phyloP scores from a whole-genome alignment of 1,284 basidiomycete species.

The Tetrapyrgos nigripes region DNA sequence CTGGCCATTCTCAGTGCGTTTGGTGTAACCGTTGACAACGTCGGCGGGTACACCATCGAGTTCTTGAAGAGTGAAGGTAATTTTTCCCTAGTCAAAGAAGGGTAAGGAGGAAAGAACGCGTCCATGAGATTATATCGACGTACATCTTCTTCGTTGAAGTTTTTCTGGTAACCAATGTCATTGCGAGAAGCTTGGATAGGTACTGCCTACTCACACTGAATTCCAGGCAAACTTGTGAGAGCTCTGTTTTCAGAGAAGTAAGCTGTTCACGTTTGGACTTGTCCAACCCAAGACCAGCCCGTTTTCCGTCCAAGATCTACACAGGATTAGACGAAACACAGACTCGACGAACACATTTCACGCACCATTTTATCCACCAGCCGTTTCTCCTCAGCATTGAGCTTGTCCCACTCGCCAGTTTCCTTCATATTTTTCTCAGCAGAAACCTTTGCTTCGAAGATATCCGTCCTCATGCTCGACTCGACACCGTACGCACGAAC shows the following conservation, averaged over 20 bases:
- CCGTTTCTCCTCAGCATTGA: conserved; percentile 71
- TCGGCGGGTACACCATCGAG: conserved; percentile 81
- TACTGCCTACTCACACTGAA: conserved; percentile 62
- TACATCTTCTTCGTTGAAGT: conserved; percentile 87
- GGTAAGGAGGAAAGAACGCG: conserved; percentile 9
- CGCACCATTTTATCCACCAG: conserved; percentile 75
- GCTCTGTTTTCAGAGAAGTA: conserved; percentile 67
- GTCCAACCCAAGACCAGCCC: conserved; percentile 76
- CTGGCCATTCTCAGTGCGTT: conserved; percentile 59
- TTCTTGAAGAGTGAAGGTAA: conserved; percentile 73
- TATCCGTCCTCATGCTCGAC: conserved; percentile 77
- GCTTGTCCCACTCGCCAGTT: conserved; percentile 59
- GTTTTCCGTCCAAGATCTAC: conserved; percentile 73
- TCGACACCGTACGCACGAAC: conserved; percentile 74
- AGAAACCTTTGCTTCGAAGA: conserved; percentile 72
- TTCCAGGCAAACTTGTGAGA: conserved; percentile 74
- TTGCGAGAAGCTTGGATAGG: neutral
- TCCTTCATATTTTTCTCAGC: conserved; percentile 72
- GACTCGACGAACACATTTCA: neutral
- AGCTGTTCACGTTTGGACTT: conserved; percentile 65
- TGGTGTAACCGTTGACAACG: conserved; percentile 76
- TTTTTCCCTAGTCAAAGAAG: conserved; percentile 52
- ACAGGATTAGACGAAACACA: neutral
- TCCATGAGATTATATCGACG: conserved; percentile 9
- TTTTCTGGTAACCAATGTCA: conserved; percentile 58